These are phyloP conservation scores for Talaromyces sp. DNA, from an alignment of 2,329 filamentous ascomycete species.

Conservation along the genomic window DNA sequence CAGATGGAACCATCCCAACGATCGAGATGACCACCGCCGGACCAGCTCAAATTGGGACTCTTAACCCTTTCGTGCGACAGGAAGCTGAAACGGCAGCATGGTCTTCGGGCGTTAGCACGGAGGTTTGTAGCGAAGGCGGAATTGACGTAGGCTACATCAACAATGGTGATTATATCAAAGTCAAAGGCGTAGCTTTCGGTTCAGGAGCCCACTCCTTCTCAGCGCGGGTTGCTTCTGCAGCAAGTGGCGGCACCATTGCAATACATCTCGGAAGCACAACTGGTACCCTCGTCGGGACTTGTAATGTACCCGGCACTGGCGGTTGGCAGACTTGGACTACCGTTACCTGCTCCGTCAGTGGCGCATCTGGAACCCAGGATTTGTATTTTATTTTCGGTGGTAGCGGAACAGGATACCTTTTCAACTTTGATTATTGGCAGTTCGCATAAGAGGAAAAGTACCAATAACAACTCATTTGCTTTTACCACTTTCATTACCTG, in stretches of 20 bases:
- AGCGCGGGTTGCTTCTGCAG: background rate
- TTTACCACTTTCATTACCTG: background rate
- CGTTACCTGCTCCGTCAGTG: slow-evolving; percentile 4
- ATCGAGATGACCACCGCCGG: slow-evolving; percentile 4
- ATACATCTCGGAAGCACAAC: background rate
- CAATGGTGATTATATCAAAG: slow-evolving; percentile 5
- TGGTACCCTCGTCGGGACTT: background rate
- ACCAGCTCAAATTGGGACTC: background rate
- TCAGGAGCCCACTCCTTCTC: slow-evolving; percentile 3
- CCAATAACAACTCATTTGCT: background rate
- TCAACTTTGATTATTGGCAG: slow-evolving; percentile 7
- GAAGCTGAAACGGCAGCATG: slow-evolving; percentile 1
- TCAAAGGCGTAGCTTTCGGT: background rate
- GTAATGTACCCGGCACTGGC: background rate
- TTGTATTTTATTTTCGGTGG: slow-evolving; percentile 1
- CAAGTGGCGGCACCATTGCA: background rate
- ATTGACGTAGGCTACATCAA: slow-evolving; percentile 1
- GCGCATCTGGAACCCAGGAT: background rate
- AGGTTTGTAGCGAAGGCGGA: slow-evolving; percentile 1
- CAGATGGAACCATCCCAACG: slow-evolving; percentile 2
- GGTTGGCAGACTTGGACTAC: slow-evolving; percentile 3
- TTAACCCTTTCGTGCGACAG: background rate
- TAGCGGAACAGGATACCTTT: background rate
- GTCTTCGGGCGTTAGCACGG: background rate
- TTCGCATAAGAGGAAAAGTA: background rate